Evolutionary conservation across 208 protist species (phyloP), one percentile per base, ranked within the genome.

Genomic region (Crithidia brevicula): DNA sequence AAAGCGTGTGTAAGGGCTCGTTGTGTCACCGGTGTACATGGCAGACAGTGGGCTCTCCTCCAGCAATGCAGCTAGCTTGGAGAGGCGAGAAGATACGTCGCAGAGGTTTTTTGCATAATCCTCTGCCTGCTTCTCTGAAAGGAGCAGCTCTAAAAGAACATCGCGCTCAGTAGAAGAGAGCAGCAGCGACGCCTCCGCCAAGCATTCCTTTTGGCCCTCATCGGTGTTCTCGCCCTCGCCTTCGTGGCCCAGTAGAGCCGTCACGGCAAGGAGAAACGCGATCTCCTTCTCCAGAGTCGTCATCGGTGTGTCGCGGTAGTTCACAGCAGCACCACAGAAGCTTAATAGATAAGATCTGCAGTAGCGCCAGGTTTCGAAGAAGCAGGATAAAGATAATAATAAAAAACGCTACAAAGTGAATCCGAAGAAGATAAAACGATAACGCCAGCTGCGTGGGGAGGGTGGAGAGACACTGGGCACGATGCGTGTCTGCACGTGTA

Each of bases 1-100:
- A 15, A 78, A 78, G 30, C 65, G 72, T 13, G 64, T 67, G 53
- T 78, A 78, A 0, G 64, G 40, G 22, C 72, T 67, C 18, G 22
- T 38, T 0, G 56, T 60, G 25, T 80, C 60, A 33, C 47, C 70
- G 27, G 51, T 34, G 61, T 65, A 70, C 45, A 58, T 64, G 10
- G 61, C 56, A 13, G 62, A 34, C 25, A 76, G 43, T 4, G 62
- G 70, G 13, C 70, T 76, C 70, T 68, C 62, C 31, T n/a, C 25
- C 1, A 76, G 56, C 3, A 76, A 10, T 4, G 52, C 34, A 4
- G 51, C 46, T 18, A 70, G 4, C 16, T 66, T 62, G 0, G 2
- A 43, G 18, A 45, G 23, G 10, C 51, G 30, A 2, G 42, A 28
- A 25, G 47, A 40, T 1, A 28, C 22, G 47, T 52, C 43, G 11